phyloP scores from a whole-genome alignment of 352 stramenopile species.

The Halophytophthora polymorphica region DNA sequence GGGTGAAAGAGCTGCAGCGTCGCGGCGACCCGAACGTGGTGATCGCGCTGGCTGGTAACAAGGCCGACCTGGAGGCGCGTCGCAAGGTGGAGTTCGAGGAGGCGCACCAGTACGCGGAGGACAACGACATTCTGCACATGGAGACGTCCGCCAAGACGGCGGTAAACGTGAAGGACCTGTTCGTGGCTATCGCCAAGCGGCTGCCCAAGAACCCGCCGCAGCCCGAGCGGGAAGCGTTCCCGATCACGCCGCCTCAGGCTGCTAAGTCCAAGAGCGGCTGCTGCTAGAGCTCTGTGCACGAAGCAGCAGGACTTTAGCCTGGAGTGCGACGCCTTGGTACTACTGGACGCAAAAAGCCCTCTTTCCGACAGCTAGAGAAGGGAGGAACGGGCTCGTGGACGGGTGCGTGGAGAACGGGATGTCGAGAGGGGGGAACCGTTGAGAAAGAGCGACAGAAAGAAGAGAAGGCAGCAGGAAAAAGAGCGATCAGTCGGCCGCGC shows the following conservation, averaged over 20 bases:
- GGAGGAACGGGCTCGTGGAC: no score
- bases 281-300: slow-evolving; percentile 51
- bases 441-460: slow-evolving; percentile 14
- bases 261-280: slow-evolving; percentile 77
- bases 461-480: slow-evolving; percentile 18
- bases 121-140: slow-evolving; percentile 99
- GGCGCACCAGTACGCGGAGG: slow-evolving; percentile 96
- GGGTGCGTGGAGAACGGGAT: slow-evolving; percentile 8
- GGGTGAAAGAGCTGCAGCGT: slow-evolving; percentile 99
- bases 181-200: slow-evolving; percentile 95
- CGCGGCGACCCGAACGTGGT: slow-evolving; percentile 97
- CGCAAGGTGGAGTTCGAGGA: slow-evolving; percentile 97
- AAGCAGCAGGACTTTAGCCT: slow-evolving; percentile 26
- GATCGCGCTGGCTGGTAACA: slow-evolving; percentile 97
- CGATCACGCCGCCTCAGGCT: slow-evolving; percentile 74
- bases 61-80: slow-evolving; percentile 96
- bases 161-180: slow-evolving; percentile 99
- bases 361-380: slow-evolving; percentile 13
- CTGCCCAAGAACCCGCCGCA: slow-evolving; percentile 83
- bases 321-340: slow-evolving; percentile 22
- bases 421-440: slow-evolving; percentile 6
- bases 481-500: slow-evolving; percentile 4
- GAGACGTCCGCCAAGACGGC: slow-evolving; percentile 99
- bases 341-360: slow-evolving; percentile 17
- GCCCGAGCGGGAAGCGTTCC: slow-evolving; percentile 80